These are phyloP conservation scores for Pseudogymnoascus sp. DNA, from an alignment of 2,329 filamentous ascomycete species.

Conservation along the genomic window DNA sequence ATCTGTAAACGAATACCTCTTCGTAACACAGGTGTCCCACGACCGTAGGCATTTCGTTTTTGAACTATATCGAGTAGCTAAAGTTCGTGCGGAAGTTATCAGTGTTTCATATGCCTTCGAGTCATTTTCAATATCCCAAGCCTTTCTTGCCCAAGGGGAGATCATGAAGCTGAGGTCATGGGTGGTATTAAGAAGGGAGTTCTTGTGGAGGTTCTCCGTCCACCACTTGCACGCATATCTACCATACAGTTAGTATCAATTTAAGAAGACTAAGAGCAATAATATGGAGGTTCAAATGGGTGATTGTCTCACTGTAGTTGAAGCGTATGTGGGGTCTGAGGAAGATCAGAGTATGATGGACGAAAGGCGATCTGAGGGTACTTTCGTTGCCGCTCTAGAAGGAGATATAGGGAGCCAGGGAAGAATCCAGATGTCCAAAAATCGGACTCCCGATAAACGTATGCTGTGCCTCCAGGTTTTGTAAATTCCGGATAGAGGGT, in stretches of 20 bases:
- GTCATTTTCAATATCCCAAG: constrained; percentile 38
- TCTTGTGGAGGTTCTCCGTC: constrained; percentile 34
- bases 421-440: constrained; percentile 48
- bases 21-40: constrained; percentile 41
- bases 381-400: constrained; percentile 33
- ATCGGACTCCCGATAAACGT: constrained; percentile 36
- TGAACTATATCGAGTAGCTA: constrained; percentile 34
- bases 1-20: constrained; percentile 34
- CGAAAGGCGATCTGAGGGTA: constrained; percentile 19
- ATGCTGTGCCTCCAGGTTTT: constrained; percentile 32
- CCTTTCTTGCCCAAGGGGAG: constrained; percentile 33
- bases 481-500: constrained; percentile 35
- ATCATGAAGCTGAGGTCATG: constrained; percentile 43
- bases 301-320: constrained; percentile 25
- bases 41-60: constrained; percentile 35
- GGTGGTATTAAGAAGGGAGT: constrained; percentile 32
- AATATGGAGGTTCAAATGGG: neutral
- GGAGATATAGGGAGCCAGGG: constrained; percentile 38
- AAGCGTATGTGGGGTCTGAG: constrained; percentile 22
- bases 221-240: constrained; percentile 38
- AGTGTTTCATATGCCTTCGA: constrained; percentile 32
- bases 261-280: neutral
- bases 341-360: neutral
- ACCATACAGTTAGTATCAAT: neutral
- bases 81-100: constrained; percentile 32